Evolutionary conservation across 129 eudicot genomes (phyloP).

Genomic region (Ambrosia trifida): DNA sequence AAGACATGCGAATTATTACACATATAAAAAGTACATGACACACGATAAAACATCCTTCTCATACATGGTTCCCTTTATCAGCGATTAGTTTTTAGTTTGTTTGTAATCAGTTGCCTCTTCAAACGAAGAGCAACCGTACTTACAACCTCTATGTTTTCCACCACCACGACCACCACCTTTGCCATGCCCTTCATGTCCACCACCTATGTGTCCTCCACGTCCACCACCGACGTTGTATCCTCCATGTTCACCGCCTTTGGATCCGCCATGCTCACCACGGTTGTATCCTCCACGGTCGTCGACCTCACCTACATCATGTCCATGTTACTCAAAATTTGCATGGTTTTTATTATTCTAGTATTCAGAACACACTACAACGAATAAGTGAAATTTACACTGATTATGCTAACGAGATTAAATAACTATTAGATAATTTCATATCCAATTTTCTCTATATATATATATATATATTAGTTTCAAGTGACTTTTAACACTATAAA

Average conservation of each 20-base stretch:
- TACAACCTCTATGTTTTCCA: conserved; percentile 11
- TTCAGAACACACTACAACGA: neutral
- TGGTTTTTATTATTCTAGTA: neutral
- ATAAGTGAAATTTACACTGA: neutral
- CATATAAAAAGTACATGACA: neutral
- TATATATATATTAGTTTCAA: too few relatives aligned
- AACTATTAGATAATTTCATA: too few relatives aligned
- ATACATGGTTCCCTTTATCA: neutral
- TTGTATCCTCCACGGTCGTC: neutral
- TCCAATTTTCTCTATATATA: too few relatives aligned
- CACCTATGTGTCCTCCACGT: neutral
- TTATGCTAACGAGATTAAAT: neutral
- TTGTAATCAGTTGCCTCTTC: conserved; percentile 43
- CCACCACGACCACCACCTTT: neutral
- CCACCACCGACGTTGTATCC: neutral
- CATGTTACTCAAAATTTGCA: too few relatives aligned
- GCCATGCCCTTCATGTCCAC: conserved; percentile 2
- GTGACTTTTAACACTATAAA: too few relatives aligned
- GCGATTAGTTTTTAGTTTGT: conserved; percentile 29
- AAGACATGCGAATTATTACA: conserved; percentile 27
- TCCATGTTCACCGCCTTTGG: neutral
- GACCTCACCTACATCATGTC: too few relatives aligned
- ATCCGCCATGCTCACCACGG: neutral
- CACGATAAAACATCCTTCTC: conserved; percentile 5
- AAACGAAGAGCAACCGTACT: conserved; percentile 11